These are phyloP conservation scores for Ascochyta viciae-villosae DNA, from an alignment of 2,329 filamentous ascomycete species.

Conservation along the genomic window DNA sequence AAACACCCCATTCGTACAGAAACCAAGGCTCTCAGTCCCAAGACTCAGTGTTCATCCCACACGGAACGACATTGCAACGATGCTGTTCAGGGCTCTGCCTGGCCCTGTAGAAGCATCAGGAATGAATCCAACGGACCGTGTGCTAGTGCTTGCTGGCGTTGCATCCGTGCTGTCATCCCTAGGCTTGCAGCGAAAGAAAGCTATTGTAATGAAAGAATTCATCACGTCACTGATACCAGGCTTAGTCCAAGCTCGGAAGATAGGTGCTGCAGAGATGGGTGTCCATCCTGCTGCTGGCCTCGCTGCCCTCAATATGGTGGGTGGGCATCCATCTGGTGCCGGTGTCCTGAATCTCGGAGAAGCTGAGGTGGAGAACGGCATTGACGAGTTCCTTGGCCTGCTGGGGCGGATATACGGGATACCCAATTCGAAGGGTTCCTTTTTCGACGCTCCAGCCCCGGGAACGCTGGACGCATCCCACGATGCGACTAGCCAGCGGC, in stretches of 20 bases:
- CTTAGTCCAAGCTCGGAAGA: constrained; percentile 86
- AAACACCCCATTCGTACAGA: constrained; percentile 55
- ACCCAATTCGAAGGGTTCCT: constrained; percentile 38
- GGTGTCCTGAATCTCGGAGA: constrained; percentile 68
- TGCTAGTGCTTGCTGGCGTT: constrained; percentile 83
- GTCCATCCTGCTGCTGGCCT: constrained; percentile 92
- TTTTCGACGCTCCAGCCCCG: constrained; percentile 17
- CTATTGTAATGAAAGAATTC: constrained; percentile 85
- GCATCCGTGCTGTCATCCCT: constrained; percentile 82
- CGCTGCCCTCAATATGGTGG: constrained; percentile 67
- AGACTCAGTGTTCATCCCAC: constrained; percentile 45
- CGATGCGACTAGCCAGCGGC: constrained; percentile 47
- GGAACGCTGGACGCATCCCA: constrained; percentile 15
- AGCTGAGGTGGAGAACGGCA: constrained; percentile 49
- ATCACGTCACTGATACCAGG: constrained; percentile 83
- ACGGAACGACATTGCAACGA: constrained; percentile 47
- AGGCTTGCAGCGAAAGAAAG: constrained; percentile 86
- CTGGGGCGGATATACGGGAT: constrained; percentile 54
- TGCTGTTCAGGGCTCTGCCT: constrained; percentile 56
- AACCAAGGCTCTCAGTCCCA: constrained; percentile 43
- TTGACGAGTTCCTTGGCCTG: constrained; percentile 51
- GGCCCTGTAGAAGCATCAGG: constrained; percentile 62
- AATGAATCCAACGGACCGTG: constrained; percentile 76
- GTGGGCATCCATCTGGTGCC: constrained; percentile 71
- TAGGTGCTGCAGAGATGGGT: constrained; percentile 93